A percentile compares a stretch with the other conserved stretches of the same genome.
These are phyloP conservation scores for Elymus sibiricus DNA, from an alignment of 176 grass and related monocot genomes.

Conservation along the genomic window DNA sequence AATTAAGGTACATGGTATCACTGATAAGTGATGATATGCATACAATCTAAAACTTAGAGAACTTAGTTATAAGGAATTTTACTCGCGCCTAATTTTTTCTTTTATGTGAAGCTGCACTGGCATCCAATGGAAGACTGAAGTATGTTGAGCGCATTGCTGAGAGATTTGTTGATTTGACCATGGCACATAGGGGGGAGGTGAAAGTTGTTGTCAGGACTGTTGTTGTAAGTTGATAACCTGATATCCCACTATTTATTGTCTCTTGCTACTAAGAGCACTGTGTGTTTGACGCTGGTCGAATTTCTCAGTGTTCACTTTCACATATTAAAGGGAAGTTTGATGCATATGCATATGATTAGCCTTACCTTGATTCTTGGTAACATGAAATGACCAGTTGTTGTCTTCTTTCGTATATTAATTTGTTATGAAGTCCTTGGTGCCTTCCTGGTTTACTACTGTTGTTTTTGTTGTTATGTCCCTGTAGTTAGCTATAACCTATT, in stretches of 20 bases:
- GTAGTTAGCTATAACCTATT: background rate
- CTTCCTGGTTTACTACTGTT: background rate
- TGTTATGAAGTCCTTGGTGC: background rate
- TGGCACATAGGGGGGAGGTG: slow-evolving; percentile 87
- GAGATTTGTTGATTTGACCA: slow-evolving; percentile 94
- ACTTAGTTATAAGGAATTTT: background rate
- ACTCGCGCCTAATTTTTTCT: background rate
- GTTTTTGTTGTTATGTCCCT: background rate
- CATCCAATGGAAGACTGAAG: slow-evolving; percentile 86
- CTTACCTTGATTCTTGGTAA: background rate
- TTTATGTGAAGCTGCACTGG: slow-evolving; percentile 64
- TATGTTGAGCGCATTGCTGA: slow-evolving; percentile 68
- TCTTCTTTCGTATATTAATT: background rate
- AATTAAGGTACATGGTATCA: background rate
- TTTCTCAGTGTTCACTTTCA: background rate
- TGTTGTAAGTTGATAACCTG: slow-evolving; percentile 60
- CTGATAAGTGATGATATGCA: slow-evolving; percentile 1
- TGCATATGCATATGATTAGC: background rate
- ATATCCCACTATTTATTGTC: slow-evolving; percentile 1
- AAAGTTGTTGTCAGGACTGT: slow-evolving; percentile 87
- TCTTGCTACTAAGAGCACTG: background rate
- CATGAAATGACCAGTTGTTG: background rate
- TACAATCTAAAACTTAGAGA: background rate
- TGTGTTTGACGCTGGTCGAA: background rate
- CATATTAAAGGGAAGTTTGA: background rate